Evolutionary conservation across 2,329 filamentous ascomycete genomes (phyloP).

Genomic region (Pseudogymnoascus sp.): DNA sequence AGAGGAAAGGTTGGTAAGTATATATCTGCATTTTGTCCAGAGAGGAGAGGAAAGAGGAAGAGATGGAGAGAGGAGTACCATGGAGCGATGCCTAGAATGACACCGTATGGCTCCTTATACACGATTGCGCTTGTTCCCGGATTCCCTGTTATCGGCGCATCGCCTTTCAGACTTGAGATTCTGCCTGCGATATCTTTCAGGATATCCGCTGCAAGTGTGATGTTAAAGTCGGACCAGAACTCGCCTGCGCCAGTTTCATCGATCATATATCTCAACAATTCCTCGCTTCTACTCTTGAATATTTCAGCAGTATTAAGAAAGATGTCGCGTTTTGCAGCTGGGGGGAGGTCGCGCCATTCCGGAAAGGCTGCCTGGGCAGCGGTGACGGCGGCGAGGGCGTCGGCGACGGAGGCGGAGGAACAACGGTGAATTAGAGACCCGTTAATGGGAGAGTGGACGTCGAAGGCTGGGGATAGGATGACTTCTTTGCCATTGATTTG

Average conservation of each 20-base stretch:
- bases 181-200: constrained; percentile 39
- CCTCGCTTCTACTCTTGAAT: constrained; percentile 51
- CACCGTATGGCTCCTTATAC: constrained; percentile 70
- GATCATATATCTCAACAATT: constrained; percentile 54
- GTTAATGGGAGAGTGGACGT: constrained; percentile 47
- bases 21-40: not conserved
- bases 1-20: not conserved
- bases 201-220: constrained; percentile 31
- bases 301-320: constrained; percentile 63
- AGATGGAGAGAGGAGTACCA: constrained; percentile 41
- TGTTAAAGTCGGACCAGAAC: constrained; percentile 31
- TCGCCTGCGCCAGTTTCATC: constrained; percentile 42
- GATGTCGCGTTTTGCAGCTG: constrained; percentile 58
- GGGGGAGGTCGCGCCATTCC: constrained; percentile 58
- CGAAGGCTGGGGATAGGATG: constrained; percentile 42
- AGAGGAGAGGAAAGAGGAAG: not conserved
- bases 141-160: constrained; percentile 32
- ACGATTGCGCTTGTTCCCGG: constrained; percentile 56
- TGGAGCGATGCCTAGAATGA: constrained; percentile 73
- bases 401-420: constrained; percentile 48
- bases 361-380: constrained; percentile 60
- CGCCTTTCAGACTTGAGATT: constrained; percentile 31
- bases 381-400: constrained; percentile 46
- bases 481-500: constrained; percentile 41
- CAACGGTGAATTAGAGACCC: constrained; percentile 49